Conservation (phyloP, 306 rosid genomes). For the Begonia peltatifolia region DNA sequence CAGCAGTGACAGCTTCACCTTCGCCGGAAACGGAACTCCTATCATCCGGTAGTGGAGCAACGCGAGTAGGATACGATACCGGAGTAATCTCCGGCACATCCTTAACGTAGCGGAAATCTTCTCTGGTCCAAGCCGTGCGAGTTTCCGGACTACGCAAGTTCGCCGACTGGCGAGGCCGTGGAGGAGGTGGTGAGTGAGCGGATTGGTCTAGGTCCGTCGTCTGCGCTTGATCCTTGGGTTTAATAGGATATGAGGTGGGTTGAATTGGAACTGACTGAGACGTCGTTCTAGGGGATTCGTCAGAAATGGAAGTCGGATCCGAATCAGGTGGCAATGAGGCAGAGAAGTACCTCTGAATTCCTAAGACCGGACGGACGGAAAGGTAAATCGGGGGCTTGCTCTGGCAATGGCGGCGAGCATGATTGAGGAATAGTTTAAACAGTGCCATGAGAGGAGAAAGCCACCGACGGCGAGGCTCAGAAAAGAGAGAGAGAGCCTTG, state of each 20-base stretch:
- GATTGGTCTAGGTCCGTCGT: conserved; percentile 12
- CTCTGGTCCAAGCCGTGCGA: conserved; percentile 39
- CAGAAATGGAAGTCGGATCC: conserved; percentile 15
- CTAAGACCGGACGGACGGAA: conserved; percentile 18
- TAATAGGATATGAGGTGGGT: conserved; percentile 55
- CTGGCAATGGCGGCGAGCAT: conserved; percentile 59
- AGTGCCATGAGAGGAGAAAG: conserved; percentile 34
- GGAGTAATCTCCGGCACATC: conserved; percentile 41
- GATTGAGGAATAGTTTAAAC: conserved; percentile 50
- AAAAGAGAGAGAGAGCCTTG: too few species aligned
- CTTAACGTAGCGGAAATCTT: conserved; percentile 58
- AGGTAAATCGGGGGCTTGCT: conserved; percentile 15
- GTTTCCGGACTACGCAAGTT: conserved; percentile 14
- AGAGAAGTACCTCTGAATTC: conserved; percentile 27
- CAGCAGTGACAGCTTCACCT: conserved; percentile 3
- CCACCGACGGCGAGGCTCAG: too few species aligned
- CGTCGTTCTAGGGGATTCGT: conserved; percentile 14
- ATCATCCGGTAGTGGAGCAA: conserved; percentile 81
- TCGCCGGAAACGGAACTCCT: conserved; percentile 11
- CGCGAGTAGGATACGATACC: conserved; percentile 45
- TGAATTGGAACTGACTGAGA: conserved; percentile 30
- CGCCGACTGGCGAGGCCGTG: conserved; percentile 8
- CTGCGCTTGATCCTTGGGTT: conserved; percentile 35
- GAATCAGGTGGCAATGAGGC: conserved; percentile 21
- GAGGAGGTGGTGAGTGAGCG: conserved; percentile 15